These are phyloP conservation scores for Backusella morwellensis DNA, from an alignment of 192 early-diverging fungal genomes.

Conservation along the genomic window DNA sequence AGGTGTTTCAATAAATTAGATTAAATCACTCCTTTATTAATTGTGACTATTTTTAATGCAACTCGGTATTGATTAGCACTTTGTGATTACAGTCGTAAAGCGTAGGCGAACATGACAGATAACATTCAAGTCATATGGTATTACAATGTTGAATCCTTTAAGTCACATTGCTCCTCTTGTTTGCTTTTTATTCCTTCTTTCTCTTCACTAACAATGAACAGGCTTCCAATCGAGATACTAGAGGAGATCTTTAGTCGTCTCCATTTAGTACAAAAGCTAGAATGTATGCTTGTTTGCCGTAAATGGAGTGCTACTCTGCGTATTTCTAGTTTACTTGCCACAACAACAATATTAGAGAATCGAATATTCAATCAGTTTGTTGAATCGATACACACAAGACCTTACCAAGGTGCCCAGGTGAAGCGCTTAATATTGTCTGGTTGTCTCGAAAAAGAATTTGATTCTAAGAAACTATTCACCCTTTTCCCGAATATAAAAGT, in stretches of 20 bases:
- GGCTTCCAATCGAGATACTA: not conserved
- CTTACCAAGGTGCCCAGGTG: not conserved
- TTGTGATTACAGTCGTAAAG: not conserved
- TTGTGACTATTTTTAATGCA: not conserved
- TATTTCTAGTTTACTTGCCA: not conserved
- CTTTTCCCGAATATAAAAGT: not conserved
- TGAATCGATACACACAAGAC: not conserved
- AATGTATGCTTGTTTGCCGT: slow-evolving; percentile 1
- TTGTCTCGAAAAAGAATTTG: not conserved
- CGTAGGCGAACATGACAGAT: not conserved
- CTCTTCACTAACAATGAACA: not conserved
- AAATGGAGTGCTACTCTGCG: not conserved
- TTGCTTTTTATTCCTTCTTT: not conserved
- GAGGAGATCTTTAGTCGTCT: not conserved
- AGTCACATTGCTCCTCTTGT: not conserved
- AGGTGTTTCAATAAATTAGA: not conserved
- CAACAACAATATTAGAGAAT: not conserved
- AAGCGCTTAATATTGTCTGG: not conserved
- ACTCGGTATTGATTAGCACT: not conserved
- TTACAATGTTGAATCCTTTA: not conserved
- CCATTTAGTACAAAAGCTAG: not conserved
- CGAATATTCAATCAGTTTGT: not conserved
- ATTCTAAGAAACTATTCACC: not conserved
- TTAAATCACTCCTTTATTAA: not conserved
- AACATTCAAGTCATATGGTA: not conserved